A percentile compares a stretch with the other conserved stretches of the same genome.
Evolutionary conservation across 306 rosid species (phyloP).

Genomic region (Castanospermum australe): DNA sequence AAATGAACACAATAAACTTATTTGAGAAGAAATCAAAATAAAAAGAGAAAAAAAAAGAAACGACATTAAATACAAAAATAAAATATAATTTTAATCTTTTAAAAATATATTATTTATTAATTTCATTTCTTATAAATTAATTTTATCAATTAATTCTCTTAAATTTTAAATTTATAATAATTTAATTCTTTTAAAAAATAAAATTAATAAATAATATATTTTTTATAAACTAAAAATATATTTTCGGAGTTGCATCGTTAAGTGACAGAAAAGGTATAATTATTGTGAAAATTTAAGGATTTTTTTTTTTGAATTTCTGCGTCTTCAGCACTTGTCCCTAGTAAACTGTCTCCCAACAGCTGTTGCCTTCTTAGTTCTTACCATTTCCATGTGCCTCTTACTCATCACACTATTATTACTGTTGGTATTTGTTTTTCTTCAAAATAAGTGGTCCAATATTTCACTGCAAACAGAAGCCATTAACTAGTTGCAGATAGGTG

Average conservation of each 20-base stretch:
- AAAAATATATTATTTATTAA: too few species aligned
- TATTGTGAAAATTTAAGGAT: conserved; percentile 1
- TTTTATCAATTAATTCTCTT: too few species aligned
- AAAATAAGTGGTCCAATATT: conserved; percentile 8
- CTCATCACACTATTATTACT: background rate
- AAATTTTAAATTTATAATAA: too few species aligned
- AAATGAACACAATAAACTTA: background rate
- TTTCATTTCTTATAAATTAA: too few species aligned
- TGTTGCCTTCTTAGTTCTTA: conserved; percentile 31
- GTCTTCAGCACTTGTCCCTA: conserved; percentile 32
- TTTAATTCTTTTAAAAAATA: too few species aligned
- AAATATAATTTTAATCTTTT: too few species aligned
- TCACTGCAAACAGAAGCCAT: conserved; percentile 7
- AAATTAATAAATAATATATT: too few species aligned
- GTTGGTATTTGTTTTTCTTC: background rate
- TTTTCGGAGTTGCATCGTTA: background rate
- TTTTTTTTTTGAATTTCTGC: background rate
- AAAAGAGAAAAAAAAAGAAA: too few species aligned
- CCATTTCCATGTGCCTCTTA: conserved; percentile 30
- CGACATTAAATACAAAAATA: too few species aligned
- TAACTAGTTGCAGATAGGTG: background rate
- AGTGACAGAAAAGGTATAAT: background rate
- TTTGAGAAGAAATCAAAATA: too few species aligned
- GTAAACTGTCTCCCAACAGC: conserved; percentile 40
- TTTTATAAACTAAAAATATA: too few species aligned